A percentile compares a stretch with the other conserved stretches of the same genome.
Conservation (phyloP, 305 asterid genomes). For the Rubia peregrina region DNA sequence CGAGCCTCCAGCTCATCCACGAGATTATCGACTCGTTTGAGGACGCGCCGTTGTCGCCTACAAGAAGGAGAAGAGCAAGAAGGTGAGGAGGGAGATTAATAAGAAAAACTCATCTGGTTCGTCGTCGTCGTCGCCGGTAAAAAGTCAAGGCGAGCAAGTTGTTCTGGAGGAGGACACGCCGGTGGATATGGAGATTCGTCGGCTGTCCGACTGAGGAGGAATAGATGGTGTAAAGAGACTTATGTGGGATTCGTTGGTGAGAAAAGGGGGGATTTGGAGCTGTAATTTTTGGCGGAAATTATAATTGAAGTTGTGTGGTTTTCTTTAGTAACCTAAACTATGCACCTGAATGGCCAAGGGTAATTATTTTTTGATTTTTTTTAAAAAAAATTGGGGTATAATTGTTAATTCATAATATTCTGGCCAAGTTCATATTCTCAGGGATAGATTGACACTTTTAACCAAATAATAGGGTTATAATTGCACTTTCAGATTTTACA, state of each 20-base stretch:
- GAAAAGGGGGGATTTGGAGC: slow-evolving; percentile 31
- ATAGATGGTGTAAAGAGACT: slow-evolving; percentile 36
- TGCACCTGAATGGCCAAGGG: too few species aligned
- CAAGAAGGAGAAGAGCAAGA: slow-evolving; percentile 40
- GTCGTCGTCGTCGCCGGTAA: not conserved
- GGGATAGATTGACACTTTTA: too few species aligned
- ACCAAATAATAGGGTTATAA: too few species aligned
- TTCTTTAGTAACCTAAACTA: too few species aligned
- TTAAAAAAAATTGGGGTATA: too few species aligned
- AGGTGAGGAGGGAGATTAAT: slow-evolving; percentile 41
- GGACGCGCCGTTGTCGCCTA: slow-evolving; percentile 30
- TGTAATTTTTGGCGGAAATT: not conserved
- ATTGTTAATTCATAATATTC: too few species aligned
- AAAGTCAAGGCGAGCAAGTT: not conserved
- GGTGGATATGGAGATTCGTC: slow-evolving; percentile 12
- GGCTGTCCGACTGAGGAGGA: slow-evolving; percentile 19
- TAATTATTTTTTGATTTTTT: too few species aligned
- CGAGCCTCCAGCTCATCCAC: slow-evolving; percentile 57
- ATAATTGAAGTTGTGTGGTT: too few species aligned
- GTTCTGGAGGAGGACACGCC: slow-evolving; percentile 22
- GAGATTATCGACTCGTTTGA: slow-evolving; percentile 50
- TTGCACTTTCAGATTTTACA: too few species aligned
- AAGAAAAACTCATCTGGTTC: slow-evolving; percentile 15
- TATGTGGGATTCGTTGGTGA: slow-evolving; percentile 39
- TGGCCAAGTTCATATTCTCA: too few species aligned